These are phyloP conservation scores for Dictyostelium citrinum DNA, from an alignment of 78 protist genomes.

Conservation along the genomic window DNA sequence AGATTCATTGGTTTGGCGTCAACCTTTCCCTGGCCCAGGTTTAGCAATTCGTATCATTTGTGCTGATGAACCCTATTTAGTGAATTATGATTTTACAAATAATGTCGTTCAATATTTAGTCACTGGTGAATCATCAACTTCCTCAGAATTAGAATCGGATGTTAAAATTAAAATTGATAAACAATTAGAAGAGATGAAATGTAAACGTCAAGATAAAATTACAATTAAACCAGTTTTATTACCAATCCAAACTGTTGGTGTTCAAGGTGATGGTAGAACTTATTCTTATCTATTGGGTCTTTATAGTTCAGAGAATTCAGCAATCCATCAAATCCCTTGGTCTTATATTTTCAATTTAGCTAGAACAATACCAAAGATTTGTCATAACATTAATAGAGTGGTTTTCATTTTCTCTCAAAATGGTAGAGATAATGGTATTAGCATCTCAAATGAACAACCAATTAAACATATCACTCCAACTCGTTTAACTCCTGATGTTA, in stretches of 20 bases:
- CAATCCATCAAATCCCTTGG: slow-evolving; percentile 57
- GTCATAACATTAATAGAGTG: slow-evolving; percentile 91
- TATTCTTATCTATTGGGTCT: slow-evolving; percentile 86
- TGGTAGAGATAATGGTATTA: neutral
- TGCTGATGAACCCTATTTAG: slow-evolving; percentile 80
- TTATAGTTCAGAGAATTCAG: neutral
- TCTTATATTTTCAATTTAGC: slow-evolving; percentile 68
- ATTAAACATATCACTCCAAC: slow-evolving; percentile 84
- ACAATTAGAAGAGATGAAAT: slow-evolving; percentile 16
- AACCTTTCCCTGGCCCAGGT: slow-evolving; percentile 99
- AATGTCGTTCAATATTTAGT: slow-evolving; percentile 21
- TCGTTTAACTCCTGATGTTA: slow-evolving; percentile 55
- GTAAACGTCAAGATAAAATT: neutral
- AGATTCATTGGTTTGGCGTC: slow-evolving; percentile 92
- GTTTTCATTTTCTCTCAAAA: slow-evolving; percentile 67
- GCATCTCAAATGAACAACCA: neutral
- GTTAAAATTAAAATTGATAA: neutral
- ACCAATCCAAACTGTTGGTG: slow-evolving; percentile 95
- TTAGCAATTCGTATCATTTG: slow-evolving; percentile 95
- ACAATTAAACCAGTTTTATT: slow-evolving; percentile 70
- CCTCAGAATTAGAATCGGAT: neutral
- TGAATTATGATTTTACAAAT: slow-evolving; percentile 31
- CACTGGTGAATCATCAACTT: neutral
- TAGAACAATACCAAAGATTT: slow-evolving; percentile 82
- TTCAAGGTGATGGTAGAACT: slow-evolving; percentile 96